A percentile compares a stretch with the other conserved stretches of the same genome.
Conservation (phyloP, 108 stramenopile genomes). For the Cylindrotheca closterium region DNA sequence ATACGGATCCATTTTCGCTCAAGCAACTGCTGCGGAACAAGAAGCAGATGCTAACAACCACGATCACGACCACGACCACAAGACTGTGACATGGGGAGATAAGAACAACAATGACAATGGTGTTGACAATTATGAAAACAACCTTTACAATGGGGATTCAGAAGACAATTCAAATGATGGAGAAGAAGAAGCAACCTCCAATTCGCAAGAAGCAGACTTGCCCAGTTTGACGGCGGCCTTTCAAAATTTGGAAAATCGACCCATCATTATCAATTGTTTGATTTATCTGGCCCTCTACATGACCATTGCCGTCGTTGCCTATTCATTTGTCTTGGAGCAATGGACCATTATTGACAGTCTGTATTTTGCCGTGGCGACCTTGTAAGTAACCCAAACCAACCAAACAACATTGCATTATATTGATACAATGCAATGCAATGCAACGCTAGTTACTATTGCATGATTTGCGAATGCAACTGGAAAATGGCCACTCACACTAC, state of each 20-base stretch:
- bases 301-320: constrained; percentile 1
- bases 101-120: too few species aligned
- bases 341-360: constrained; percentile 51
- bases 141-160: neutral
- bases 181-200: neutral
- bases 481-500: constrained; percentile 56
- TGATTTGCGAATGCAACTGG: neutral
- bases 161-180: neutral
- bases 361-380: constrained; percentile 67
- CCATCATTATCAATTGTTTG: constrained; percentile 2
- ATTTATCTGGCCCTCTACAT: constrained; percentile 2
- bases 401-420: constrained; percentile 21
- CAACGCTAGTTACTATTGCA: neutral
- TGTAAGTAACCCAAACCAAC: constrained; percentile 33
- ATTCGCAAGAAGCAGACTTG: neutral
- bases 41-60: too few species aligned
- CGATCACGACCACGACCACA: neutral
- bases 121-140: neutral
- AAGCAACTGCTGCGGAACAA: neutral
- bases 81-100: constrained; percentile 8
- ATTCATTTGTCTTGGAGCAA: constrained; percentile 9
- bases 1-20: constrained; percentile 3
- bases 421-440: neutral
- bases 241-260: constrained; percentile 9
- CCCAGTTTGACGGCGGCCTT: constrained; percentile 14